Percentiles rank a stretch among this genome's conserved stretches.
Evolutionary conservation across 352 stramenopile species (phyloP).

Genomic region (Pythium apleroticum): DNA sequence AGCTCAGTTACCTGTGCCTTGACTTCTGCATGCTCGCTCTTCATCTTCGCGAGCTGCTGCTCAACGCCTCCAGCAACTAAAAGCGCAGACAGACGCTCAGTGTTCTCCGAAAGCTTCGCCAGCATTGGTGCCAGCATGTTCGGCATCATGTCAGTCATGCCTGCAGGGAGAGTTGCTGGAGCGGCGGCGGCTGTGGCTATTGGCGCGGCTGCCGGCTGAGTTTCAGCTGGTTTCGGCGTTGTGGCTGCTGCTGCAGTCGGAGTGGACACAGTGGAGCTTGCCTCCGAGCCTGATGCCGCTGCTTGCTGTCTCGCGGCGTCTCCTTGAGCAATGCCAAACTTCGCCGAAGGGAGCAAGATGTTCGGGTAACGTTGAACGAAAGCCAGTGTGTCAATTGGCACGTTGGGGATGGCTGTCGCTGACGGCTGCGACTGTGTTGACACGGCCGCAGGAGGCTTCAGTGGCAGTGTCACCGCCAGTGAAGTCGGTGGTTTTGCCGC

Average conservation of each 20-base stretch:
- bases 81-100: constrained; percentile 57
- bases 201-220: not conserved
- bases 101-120: constrained; percentile 35
- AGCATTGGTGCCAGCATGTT: constrained; percentile 37
- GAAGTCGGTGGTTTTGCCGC: constrained; percentile 13
- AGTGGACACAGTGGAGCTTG: constrained; percentile 9
- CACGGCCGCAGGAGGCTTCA: constrained; percentile 3
- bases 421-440: constrained; percentile 8
- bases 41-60: constrained; percentile 72
- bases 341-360: constrained; percentile 48
- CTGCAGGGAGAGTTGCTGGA: constrained; percentile 3
- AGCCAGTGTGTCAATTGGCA: constrained; percentile 35
- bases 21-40: constrained; percentile 61
- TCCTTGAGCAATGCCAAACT: constrained; percentile 23
- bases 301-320: constrained; percentile 7
- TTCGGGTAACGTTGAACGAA: constrained; percentile 63
- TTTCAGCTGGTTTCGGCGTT: constrained; percentile 4
- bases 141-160: constrained; percentile 29
- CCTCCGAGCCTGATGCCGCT: not conserved
- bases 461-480: constrained; percentile 24
- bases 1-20: constrained; percentile 70
- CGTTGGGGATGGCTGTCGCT: constrained; percentile 22
- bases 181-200: not conserved
- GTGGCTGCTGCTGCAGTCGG: constrained; percentile 8
- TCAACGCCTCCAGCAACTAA: constrained; percentile 67